phyloP scores from a whole-genome alignment of 75 land plant genomes.

The Cunninghamia lanceolata region DNA sequence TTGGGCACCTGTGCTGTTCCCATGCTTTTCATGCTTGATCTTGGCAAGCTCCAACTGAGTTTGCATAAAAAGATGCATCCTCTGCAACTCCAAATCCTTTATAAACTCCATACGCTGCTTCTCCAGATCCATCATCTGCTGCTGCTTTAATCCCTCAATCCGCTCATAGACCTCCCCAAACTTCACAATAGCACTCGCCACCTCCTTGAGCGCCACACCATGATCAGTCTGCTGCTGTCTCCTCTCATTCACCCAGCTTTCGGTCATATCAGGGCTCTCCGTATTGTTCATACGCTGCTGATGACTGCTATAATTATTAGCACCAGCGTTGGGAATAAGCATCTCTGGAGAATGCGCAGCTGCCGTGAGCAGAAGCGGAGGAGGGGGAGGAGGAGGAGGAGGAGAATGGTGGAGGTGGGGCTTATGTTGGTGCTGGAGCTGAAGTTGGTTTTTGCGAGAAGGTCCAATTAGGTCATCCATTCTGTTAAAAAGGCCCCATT shows the following conservation, averaged over 20 bases:
- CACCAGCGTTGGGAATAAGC: slow-evolving; percentile 10
- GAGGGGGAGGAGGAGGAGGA: slow-evolving; percentile 18
- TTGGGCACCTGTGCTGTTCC: slow-evolving; percentile 3
- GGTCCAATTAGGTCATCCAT: slow-evolving; percentile 45
- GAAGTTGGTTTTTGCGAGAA: slow-evolving; percentile 8
- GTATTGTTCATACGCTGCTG: slow-evolving; percentile 13
- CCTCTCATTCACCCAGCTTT: slow-evolving; percentile 6
- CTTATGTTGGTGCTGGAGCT: slow-evolving; percentile 1
- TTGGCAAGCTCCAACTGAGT: slow-evolving; percentile 54
- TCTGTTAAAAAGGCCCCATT: slow-evolving; percentile 48
- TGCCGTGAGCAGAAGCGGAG: slow-evolving; percentile 19
- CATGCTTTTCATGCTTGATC: slow-evolving; percentile 34
- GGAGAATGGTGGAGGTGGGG: not conserved
- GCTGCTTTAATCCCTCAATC: slow-evolving; percentile 51
- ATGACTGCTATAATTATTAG: slow-evolving; percentile 1
- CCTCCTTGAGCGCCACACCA: slow-evolving; percentile 24
- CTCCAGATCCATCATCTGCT: slow-evolving; percentile 64
- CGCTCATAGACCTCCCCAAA: slow-evolving; percentile 70
- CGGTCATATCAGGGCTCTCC: not conserved
- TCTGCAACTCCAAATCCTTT: slow-evolving; percentile 59
- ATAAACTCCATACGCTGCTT: slow-evolving; percentile 53
- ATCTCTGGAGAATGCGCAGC: slow-evolving; percentile 1
- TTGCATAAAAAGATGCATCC: slow-evolving; percentile 62
- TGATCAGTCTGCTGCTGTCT: slow-evolving; percentile 1
- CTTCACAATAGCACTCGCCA: slow-evolving; percentile 47